Evolutionary conservation across 2,329 filamentous ascomycete genomes (phyloP).

Genomic region (Clonostachys rosea): DNA sequence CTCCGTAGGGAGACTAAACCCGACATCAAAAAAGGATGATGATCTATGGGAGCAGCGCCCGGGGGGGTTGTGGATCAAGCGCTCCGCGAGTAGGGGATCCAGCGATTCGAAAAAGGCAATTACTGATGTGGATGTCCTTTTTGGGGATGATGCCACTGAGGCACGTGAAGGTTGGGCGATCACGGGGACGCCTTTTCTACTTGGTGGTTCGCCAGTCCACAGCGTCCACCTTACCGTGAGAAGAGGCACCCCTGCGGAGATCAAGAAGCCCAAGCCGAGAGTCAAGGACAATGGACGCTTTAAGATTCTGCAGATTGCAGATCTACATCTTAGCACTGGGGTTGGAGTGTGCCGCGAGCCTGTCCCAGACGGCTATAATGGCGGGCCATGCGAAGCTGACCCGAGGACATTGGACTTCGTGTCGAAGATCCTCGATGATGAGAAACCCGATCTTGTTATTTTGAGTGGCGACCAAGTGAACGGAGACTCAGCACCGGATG

Average conservation of each 20-base stretch:
- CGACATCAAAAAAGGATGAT: conserved; percentile 39
- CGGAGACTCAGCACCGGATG: conserved; percentile 86
- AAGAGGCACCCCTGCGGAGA: conserved; percentile 60
- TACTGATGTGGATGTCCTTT: conserved; percentile 81
- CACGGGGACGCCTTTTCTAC: conserved; percentile 66
- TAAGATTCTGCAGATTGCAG: conserved; percentile 96
- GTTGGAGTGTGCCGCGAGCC: conserved; percentile 81
- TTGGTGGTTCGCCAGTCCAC: conserved; percentile 44
- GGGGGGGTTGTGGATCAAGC: conserved; percentile 77
- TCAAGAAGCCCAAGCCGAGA: conserved; percentile 66
- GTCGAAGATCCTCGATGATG: conserved; percentile 76
- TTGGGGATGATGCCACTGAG: conserved; percentile 87
- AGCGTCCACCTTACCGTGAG: conserved; percentile 75
- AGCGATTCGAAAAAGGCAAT: conserved; percentile 72
- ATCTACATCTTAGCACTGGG: conserved; percentile 89
- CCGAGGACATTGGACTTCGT: conserved; percentile 89
- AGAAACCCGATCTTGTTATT: conserved; percentile 89
- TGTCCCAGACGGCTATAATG: conserved; percentile 68
- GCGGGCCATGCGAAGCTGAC: conserved; percentile 84
- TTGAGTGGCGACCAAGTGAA: conserved; percentile 94
- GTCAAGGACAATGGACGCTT: conserved; percentile 89
- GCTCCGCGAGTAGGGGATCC: conserved; percentile 65
- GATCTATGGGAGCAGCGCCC: conserved; percentile 73
- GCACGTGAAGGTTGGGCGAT: conserved; percentile 82
- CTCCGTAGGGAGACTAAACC: conserved; percentile 68